phyloP scores from a whole-genome alignment of 1,284 basidiomycete species.

The Schizophyllum commune region DNA sequence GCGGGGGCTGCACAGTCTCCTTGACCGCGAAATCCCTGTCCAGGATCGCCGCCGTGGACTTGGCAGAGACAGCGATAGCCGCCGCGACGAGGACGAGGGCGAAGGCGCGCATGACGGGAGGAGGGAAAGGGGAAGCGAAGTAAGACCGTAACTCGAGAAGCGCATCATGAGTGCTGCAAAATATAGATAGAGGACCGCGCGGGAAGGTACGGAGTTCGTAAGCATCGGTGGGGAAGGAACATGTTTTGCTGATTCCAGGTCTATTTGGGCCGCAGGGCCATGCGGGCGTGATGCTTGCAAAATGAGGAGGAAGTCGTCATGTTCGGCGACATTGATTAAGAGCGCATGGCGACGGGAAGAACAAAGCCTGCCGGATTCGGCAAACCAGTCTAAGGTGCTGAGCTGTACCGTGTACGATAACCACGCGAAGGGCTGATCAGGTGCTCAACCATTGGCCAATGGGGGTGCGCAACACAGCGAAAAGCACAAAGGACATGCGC shows the following conservation, averaged over 20 bases:
- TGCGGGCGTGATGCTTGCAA: too few relatives aligned
- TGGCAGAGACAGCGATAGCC: neutral
- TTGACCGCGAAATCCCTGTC: conserved; percentile 22
- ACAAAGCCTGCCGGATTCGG: neutral
- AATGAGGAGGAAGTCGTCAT: too few relatives aligned
- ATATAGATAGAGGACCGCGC: too few relatives aligned
- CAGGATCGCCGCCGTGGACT: neutral
- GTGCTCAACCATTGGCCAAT: neutral
- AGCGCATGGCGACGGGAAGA: neutral
- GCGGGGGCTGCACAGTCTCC: conserved; percentile 31
- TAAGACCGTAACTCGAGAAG: neutral
- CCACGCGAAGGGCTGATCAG: neutral
- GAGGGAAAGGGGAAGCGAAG: neutral
- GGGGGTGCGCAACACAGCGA: neutral
- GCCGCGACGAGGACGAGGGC: neutral
- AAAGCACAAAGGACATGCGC: neutral
- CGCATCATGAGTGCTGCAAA: too few relatives aligned
- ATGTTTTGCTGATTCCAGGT: too few relatives aligned
- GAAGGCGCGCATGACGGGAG: conserved; percentile 1
- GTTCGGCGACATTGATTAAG: too few relatives aligned
- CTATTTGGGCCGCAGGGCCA: too few relatives aligned
- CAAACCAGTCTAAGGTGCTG: too few relatives aligned
- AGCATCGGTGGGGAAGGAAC: too few relatives aligned
- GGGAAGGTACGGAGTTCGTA: too few relatives aligned
- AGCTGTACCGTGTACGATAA: too few relatives aligned